Percentiles rank a stretch among this genome's conserved stretches.
phyloP scores from a whole-genome alignment of 139 green algal genomes.

The Diplosphaera chodatii region DNA sequence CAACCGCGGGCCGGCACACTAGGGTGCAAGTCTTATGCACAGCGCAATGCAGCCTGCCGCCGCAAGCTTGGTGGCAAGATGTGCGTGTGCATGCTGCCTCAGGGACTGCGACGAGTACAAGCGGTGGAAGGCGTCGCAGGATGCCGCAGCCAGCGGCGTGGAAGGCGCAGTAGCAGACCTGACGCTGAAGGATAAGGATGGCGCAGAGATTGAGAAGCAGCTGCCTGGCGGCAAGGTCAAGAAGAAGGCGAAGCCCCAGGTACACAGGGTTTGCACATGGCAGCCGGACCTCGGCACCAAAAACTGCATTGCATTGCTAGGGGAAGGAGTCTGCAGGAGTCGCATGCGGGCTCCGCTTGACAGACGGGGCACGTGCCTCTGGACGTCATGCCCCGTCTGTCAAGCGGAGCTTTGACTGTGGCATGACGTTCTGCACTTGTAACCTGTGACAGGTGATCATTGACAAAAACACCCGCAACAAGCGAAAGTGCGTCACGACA shows the following conservation, averaged over 20 bases:
- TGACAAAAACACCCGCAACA: constrained; percentile 74
- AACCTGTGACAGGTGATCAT: constrained; percentile 42
- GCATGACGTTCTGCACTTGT: not conserved
- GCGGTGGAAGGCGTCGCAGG: constrained; percentile 63
- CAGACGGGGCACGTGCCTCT: too few relatives aligned
- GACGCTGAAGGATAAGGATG: constrained; percentile 48
- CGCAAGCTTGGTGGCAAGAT: too few relatives aligned
- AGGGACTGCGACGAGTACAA: constrained; percentile 78
- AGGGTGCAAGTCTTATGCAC: not conserved
- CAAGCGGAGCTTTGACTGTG: constrained; percentile 4
- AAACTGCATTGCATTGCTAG: too few relatives aligned
- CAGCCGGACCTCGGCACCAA: too few relatives aligned
- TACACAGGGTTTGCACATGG: not conserved
- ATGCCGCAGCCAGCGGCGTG: constrained; percentile 25
- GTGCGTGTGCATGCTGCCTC: too few relatives aligned
- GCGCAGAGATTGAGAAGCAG: constrained; percentile 55
- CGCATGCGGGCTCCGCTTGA: too few relatives aligned
- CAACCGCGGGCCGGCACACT: too few relatives aligned
- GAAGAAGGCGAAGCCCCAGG: constrained; percentile 57
- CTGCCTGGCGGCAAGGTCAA: constrained; percentile 67
- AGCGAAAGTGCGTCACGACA: constrained; percentile 92
- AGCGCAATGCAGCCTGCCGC: too few relatives aligned
- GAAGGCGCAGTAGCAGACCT: constrained; percentile 46
- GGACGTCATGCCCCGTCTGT: too few relatives aligned
- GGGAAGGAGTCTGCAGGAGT: too few relatives aligned